Evolutionary conservation across 2,329 filamentous ascomycete genomes (phyloP).

Genomic region (Clarireedia monteithiana): DNA sequence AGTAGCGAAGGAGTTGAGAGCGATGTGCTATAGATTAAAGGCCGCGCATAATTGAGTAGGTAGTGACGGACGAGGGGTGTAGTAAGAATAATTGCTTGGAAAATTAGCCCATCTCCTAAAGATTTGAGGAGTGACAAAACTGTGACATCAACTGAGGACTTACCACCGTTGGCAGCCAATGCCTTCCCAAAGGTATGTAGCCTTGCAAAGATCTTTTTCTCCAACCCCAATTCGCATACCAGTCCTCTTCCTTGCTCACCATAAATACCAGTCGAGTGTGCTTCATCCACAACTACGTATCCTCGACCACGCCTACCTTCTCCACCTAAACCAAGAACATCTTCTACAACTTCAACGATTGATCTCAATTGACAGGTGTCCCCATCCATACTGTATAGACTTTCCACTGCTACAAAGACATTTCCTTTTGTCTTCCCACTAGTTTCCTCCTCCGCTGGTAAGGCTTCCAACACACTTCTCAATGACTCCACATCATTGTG

Average conservation of each 20-base stretch:
- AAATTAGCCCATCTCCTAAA: constrained; percentile 18
- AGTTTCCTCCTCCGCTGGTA: constrained; percentile 21
- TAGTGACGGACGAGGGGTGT: constrained; percentile 16
- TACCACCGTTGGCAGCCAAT: constrained; percentile 34
- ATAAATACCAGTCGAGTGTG: constrained; percentile 44
- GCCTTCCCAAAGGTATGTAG: constrained; percentile 48
- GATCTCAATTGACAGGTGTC: constrained; percentile 35
- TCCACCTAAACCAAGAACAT: constrained; percentile 21
- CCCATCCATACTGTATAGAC: constrained; percentile 42
- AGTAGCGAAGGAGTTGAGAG: constrained; percentile 35
- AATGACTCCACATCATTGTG: constrained; percentile 44
- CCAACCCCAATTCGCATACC: constrained; percentile 41
- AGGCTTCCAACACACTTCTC: constrained; percentile 25
- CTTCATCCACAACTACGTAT: constrained; percentile 49
- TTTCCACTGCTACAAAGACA: constrained; percentile 36
- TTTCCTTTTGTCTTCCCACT: constrained; percentile 26
- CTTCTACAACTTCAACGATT: constrained; percentile 31
- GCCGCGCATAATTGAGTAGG: constrained; percentile 27
- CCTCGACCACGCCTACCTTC: constrained; percentile 29
- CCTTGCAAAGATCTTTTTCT: constrained; percentile 41
- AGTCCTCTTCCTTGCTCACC: constrained; percentile 41
- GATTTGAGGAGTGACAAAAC: background rate
- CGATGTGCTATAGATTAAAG: constrained; percentile 36
- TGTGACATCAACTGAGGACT: background rate
- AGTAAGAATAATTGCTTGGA: constrained; percentile 30